Evolutionary conservation across 805 yeast genomes (phyloP).

Genomic region (Pichia scutulata): DNA sequence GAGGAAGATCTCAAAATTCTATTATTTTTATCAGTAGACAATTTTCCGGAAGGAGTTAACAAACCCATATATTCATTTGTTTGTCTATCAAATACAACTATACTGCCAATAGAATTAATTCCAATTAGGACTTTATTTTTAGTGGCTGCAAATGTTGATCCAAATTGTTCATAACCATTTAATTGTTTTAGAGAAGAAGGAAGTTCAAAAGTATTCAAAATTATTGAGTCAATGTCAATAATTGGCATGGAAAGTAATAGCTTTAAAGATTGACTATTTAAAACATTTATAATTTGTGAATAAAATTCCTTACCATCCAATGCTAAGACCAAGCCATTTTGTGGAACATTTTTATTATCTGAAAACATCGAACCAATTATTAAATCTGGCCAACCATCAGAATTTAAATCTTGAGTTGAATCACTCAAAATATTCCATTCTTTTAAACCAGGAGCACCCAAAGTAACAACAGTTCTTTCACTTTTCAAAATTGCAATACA

Average conservation of each 20-base stretch:
- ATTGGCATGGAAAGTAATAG: neutral
- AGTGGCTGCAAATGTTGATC: slow-evolving; percentile 27
- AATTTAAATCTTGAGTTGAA: slow-evolving; percentile 26
- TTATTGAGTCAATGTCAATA: slow-evolving; percentile 2
- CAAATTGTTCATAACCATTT: slow-evolving; percentile 36
- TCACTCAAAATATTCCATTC: slow-evolving; percentile 32
- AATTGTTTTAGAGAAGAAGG: slow-evolving; percentile 16
- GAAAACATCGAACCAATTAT: slow-evolving; percentile 37
- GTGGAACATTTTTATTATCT: slow-evolving; percentile 21
- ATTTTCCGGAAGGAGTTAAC: neutral
- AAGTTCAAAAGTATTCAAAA: slow-evolving; percentile 7
- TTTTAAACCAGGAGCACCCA: slow-evolving; percentile 37
- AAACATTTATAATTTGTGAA: neutral
- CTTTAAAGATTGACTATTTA: neutral
- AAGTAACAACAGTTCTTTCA: slow-evolving; percentile 18
- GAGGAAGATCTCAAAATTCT: slow-evolving; percentile 14
- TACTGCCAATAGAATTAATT: slow-evolving; percentile 31
- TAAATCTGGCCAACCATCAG: slow-evolving; percentile 35
- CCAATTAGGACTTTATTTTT: slow-evolving; percentile 28
- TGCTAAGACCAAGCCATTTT: slow-evolving; percentile 12
- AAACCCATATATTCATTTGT: neutral
- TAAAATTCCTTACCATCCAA: slow-evolving; percentile 14
- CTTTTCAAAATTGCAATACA: slow-evolving; percentile 17
- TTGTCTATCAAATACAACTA: slow-evolving; percentile 28
- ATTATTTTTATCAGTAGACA: neutral